These are phyloP conservation scores for Debaryomyces psychrophilus DNA, from an alignment of 1,139 yeast genomes.

Conservation along the genomic window DNA sequence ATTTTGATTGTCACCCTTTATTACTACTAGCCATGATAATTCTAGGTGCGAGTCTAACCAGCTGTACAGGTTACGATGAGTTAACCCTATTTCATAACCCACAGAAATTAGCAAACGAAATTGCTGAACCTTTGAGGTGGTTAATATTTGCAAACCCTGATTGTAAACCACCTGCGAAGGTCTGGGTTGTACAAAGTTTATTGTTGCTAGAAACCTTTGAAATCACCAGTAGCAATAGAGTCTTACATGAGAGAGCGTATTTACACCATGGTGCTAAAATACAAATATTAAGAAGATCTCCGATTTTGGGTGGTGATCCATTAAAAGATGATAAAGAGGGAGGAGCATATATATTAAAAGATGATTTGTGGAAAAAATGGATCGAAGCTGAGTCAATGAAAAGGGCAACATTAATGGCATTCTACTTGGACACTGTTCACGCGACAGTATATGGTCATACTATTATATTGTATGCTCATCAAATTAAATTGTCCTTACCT, in stretches of 20 bases:
- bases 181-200: slow-evolving; percentile 68
- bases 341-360: slow-evolving; percentile 20
- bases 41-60: slow-evolving; percentile 50
- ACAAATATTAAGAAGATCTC: slow-evolving; percentile 68
- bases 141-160: slow-evolving; percentile 57
- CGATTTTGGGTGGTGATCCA: slow-evolving; percentile 69
- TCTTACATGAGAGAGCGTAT: slow-evolving; percentile 69
- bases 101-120: slow-evolving; percentile 32
- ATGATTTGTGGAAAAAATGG: slow-evolving; percentile 32
- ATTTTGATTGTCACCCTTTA: slow-evolving; percentile 53
- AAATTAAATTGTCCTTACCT: slow-evolving; percentile 33
- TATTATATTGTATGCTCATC: slow-evolving; percentile 33
- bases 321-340: slow-evolving; percentile 26
- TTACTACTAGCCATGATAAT: slow-evolving; percentile 58
- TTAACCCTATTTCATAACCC: slow-evolving; percentile 20
- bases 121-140: slow-evolving; percentile 68
- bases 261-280: slow-evolving; percentile 75
- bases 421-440: slow-evolving; percentile 35
- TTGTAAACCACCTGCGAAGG: slow-evolving; percentile 55
- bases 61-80: slow-evolving; percentile 22
- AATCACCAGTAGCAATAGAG: slow-evolving; percentile 46
- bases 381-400: slow-evolving; percentile 38
- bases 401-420: slow-evolving; percentile 35
- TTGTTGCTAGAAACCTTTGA: slow-evolving; percentile 65
- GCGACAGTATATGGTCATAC: slow-evolving; percentile 38